Evolutionary conservation across 257 asterid species (phyloP).

Genomic region (Coffea eugenioides): DNA sequence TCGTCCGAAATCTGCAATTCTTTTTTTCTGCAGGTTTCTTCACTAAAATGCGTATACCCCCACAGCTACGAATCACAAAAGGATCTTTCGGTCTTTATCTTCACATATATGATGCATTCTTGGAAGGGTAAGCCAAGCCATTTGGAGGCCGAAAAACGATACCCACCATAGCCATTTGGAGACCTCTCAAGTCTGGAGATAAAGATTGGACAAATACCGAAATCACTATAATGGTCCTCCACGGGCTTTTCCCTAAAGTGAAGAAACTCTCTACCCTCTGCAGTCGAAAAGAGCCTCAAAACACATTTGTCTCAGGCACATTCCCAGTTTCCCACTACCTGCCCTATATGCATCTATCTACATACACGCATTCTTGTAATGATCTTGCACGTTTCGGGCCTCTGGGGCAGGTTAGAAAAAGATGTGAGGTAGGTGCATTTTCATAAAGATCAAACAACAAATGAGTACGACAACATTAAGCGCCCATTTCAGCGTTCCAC

Average conservation of each 20-base stretch:
- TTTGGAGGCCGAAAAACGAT: background rate
- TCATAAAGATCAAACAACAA: background rate
- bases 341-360: too few relatives aligned
- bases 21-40: background rate
- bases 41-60: background rate
- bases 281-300: conserved; percentile 6
- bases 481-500: background rate
- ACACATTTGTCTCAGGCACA: background rate
- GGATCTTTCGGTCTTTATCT: background rate
- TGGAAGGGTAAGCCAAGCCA: background rate
- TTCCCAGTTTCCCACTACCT: background rate
- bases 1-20: background rate
- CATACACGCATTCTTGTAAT: background rate
- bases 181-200: background rate
- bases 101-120: background rate
- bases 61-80: background rate
- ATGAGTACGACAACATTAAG: background rate
- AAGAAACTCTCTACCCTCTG: background rate
- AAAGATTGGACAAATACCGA: conserved; percentile 3
- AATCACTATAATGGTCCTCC: background rate
- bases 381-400: background rate
- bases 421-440: background rate
- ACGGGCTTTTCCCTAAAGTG: background rate
- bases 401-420: background rate
- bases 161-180: background rate